Base-by-base conservation (phyloP, 1,284 basidiomycete species). In the Papiliotrema terrestris region DNA sequence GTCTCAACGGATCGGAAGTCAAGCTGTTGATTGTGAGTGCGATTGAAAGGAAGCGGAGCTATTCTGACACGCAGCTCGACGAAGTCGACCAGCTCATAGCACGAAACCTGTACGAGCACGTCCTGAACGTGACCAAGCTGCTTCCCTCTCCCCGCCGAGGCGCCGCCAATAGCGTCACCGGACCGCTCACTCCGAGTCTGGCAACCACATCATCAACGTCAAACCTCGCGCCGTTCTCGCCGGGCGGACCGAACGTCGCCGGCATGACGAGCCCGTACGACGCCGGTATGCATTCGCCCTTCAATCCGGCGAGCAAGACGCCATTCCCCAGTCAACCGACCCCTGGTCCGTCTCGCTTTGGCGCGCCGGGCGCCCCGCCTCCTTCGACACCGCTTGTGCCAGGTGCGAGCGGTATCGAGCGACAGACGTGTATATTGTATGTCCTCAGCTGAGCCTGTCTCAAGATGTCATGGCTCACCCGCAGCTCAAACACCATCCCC, bases 81-180 rank as follows among this genome's bases (percentile, higher is more conserved):
- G 95, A 98, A 72, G 94, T 97, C 41, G 95, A 98, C 72, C 96
- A 98, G 73, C 79, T 98, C 60, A 96, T 98, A 70, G 72, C 67
- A 29, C 86, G 95, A 52, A 98, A 98, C 72, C 78, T 98, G 55
- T 91, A 96, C 65, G 95, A 98, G 56, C 91, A 88, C 70, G 94
- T 98, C 22, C 87, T 91, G 74, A 89, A 85, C 64, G 88, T 98
- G 65, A 89, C 94, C 63, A 91, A 92, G 59, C 79, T 94, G 41
- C 80, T 98, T 19, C 95, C 94, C 19, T 82, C 87, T 11, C 87
- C 91, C 35, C 83, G 87, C n/a, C 85, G 86, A 51, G 85, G 86
- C 56, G 57, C 53, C 22, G 29, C 43, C 20, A 46, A 25, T n/a
- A 25, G 19, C 13, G 32, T 23, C 41, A 45, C 36, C 9, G 51